Evolutionary conservation across 2,329 filamentous ascomycete genomes (phyloP), one percentile per base, ranked within the genome.

Genomic region (Whalleya microplaca): DNA sequence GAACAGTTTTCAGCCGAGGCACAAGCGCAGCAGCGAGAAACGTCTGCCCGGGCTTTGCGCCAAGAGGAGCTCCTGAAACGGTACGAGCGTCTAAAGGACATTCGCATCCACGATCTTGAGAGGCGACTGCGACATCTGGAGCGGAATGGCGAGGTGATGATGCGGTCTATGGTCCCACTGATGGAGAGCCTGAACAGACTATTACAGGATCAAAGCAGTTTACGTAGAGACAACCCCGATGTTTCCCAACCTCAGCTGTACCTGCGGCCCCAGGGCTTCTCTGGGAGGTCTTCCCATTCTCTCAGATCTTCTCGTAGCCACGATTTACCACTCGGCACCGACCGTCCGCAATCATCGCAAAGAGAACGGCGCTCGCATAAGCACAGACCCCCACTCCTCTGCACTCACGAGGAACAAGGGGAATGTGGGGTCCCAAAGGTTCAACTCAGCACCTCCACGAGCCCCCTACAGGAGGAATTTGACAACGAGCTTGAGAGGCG

Each of bases 81-180:
- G 8, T 77, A 79, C 55, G 75, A 79, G 46, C 71, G 69, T 2
- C 73, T 78, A 23, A 70, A 73, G 9, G 75, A 78, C 55, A 70
- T 73, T 19, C 77, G 75, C 7, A 67, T 79, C 16, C 72, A 72
- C 21, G 80, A 83, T 41, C 76, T 82, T 68, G 79, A 81, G 59
- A 72, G 72, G 10, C 75, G 80, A 1, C 66, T 83, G 12, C 73
- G 75, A 6, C 71, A 72, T 16, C 71, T 83, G 1, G 80, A 83
- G 67, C 71, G 73, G 16, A 78, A 79, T 47, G 75, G 77, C 41
- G 78, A 82, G 41, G 67, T 77, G 2, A 78, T 77, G 75, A 66
- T 78, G 42, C 70, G 74, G 14, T 75, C 78, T 2, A 65, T 83
- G 21, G 69, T 77, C 2, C 76, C 78, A 3, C 70, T 82, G 3